These are phyloP conservation scores for Amyloporia xantha DNA, from an alignment of 768 basidiomycete species.

Conservation along the genomic window DNA sequence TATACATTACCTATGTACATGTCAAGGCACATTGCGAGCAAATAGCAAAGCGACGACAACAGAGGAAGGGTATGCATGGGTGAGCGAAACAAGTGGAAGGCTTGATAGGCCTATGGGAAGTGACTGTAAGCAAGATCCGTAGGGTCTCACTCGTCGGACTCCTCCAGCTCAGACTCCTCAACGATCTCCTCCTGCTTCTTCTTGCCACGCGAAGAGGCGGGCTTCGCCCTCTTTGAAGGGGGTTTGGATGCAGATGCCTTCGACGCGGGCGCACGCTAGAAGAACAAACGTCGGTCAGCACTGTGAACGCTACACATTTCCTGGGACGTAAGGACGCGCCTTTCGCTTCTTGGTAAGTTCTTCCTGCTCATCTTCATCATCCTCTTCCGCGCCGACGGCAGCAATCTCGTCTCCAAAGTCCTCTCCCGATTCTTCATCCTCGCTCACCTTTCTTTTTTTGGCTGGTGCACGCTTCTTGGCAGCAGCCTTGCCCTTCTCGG, in stretches of 20 bases:
- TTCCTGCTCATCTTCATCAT: slow-evolving; percentile 34
- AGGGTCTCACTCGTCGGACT: no score
- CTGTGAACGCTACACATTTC: neutral
- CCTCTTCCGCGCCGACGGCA: slow-evolving; percentile 37
- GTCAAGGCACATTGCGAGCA: neutral
- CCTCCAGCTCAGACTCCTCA: slow-evolving; percentile 18
- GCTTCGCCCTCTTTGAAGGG: slow-evolving; percentile 16
- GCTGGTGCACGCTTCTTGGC: slow-evolving; percentile 38
- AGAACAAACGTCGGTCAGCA: neutral
- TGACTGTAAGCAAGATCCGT: no score
- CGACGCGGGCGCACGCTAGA: slow-evolving; percentile 18
- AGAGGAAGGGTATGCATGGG: neutral
- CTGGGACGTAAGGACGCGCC: slow-evolving; percentile 31
- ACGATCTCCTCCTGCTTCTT: slow-evolving; percentile 18
- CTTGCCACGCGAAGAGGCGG: slow-evolving; percentile 16
- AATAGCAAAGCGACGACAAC: neutral
- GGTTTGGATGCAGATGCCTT: slow-evolving; percentile 16
- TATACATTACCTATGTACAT: neutral
- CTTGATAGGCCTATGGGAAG: no score
- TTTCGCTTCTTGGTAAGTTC: slow-evolving; percentile 60
- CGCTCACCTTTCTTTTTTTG: slow-evolving; percentile 35
- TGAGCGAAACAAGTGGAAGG: neutral
- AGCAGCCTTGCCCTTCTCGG: slow-evolving; percentile 40
- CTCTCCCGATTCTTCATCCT: slow-evolving; percentile 38
- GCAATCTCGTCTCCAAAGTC: slow-evolving; percentile 40